These are phyloP conservation scores for Fonsecaea pugnacius DNA, from an alignment of 2,329 filamentous ascomycete genomes.

Conservation along the genomic window DNA sequence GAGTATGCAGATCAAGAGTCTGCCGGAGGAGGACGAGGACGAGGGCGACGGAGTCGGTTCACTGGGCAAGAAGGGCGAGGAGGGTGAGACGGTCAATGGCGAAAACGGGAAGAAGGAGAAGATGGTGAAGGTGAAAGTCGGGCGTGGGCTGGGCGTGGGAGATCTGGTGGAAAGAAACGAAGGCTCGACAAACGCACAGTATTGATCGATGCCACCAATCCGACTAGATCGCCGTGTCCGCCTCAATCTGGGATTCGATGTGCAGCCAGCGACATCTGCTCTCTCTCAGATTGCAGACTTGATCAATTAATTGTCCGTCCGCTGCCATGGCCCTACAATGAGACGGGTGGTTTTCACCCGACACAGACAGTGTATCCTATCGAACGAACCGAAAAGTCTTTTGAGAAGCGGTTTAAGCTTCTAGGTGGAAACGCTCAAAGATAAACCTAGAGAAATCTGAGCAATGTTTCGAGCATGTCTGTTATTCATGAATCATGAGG, in stretches of 20 bases:
- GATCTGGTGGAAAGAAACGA: constrained; percentile 58
- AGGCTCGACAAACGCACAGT: constrained; percentile 30
- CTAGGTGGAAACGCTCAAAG: not conserved
- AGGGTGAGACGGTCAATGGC: constrained; percentile 60
- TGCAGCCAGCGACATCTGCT: not conserved
- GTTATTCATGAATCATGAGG: not conserved
- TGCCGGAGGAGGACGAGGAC: constrained; percentile 55
- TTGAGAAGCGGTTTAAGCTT: not conserved
- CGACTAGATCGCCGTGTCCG: not conserved
- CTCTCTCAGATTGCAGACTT: not conserved
- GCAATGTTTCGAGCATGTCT: not conserved
- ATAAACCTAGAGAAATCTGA: not conserved
- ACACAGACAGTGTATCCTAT: not conserved
- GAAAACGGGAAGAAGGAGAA: constrained; percentile 64
- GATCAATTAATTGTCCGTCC: not conserved
- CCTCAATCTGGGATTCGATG: not conserved
- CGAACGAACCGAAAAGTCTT: not conserved
- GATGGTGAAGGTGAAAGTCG: constrained; percentile 85
- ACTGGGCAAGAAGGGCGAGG: constrained; percentile 51
- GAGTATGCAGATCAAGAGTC: constrained; percentile 51
- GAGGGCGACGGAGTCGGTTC: constrained; percentile 75
- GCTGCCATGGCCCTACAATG: not conserved
- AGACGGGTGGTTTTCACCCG: not conserved
- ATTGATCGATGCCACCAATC: constrained; percentile 16
- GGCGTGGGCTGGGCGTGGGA: constrained; percentile 76